Base-by-base conservation (phyloP, 306 rosid genomes). In the Castanea mollissima region DNA sequence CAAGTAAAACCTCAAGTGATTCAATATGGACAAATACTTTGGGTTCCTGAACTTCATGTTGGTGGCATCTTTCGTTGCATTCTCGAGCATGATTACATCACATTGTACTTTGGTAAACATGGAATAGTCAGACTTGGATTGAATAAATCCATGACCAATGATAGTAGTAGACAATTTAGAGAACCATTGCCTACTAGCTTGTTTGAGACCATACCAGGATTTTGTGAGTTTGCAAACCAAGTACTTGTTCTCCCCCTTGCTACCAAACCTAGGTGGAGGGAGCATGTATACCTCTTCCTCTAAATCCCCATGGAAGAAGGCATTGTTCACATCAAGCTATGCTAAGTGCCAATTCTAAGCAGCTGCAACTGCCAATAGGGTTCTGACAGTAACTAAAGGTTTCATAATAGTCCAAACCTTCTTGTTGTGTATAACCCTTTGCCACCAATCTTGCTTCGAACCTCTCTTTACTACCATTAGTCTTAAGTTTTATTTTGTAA, bases 1-100 rank as follows among this genome's bases (percentile, higher is more conserved):
- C 86, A 92, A 75, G 84, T 92, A 92, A 79, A 92, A 92, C 83
- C 97, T 87, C 85, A 92, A 76, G 84, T 92, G 97, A 68, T 92
- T 92, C 82, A 92, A 79, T 60, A 92, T 92, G 0, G 97, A 92
- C 77, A 92, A 57, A 86, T 92, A 92, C 74, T 92, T 90, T 1
- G 97, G 97, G 74, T 92, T 92, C 89, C 97, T 90, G 63, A 90
- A 92, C 89, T 92, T 92, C 97, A 92, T 90, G 55, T 92, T 92
- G 44, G 86, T 92, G 12, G 97, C 89, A 84, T 90, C 95, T 80
- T 92, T 90, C 35, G 95, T 90, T 34, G 97, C 97, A 83, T 92
- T 92, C 86, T 92, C 95, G 1, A 92, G 23, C 23, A 4, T 19
- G 6, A 32, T 15, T 3, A 6, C 27, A 14, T 25, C 55, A 4